These are phyloP conservation scores for Chlorella ohadii DNA, from an alignment of 139 green algal genomes.

Conservation along the genomic window DNA sequence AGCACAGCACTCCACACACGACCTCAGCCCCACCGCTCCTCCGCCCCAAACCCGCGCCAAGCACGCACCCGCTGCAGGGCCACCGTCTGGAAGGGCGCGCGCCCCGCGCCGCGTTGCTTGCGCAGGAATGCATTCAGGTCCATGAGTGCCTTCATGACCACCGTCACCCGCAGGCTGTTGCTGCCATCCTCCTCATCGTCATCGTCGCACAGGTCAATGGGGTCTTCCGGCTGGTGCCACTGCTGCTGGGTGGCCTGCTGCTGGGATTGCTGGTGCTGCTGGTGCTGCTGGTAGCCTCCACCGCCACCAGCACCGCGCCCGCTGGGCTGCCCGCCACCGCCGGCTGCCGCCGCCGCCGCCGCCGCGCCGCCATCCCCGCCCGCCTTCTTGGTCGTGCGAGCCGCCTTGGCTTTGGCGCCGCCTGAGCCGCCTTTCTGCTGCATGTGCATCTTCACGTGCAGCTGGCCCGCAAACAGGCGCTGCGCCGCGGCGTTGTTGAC, in stretches of 20 bases:
- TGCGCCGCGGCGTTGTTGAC: constrained; percentile 20
- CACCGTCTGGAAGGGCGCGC: neutral
- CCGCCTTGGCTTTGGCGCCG: neutral
- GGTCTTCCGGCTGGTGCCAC: neutral
- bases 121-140: neutral
- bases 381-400: neutral
- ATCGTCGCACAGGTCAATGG: neutral
- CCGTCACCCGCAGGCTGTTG: neutral
- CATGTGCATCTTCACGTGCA: constrained; percentile 25
- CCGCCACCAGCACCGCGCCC: neutral
- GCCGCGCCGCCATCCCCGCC: neutral
- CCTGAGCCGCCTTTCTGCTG: neutral
- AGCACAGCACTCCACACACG: too few species aligned
- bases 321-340: neutral
- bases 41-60: too few species aligned
- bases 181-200: neutral
- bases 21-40: too few species aligned
- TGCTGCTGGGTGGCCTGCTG: neutral
- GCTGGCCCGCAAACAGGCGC: neutral
- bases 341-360: neutral
- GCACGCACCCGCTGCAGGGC: neutral
- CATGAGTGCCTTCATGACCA: neutral
- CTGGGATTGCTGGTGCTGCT: neutral
- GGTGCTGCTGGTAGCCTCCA: neutral
- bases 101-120: too few species aligned